A percentile compares a stretch with the other conserved stretches of the same genome.
These are phyloP conservation scores for Coniella lustricola DNA, from an alignment of 2,329 filamentous ascomycete species.

Conservation along the genomic window DNA sequence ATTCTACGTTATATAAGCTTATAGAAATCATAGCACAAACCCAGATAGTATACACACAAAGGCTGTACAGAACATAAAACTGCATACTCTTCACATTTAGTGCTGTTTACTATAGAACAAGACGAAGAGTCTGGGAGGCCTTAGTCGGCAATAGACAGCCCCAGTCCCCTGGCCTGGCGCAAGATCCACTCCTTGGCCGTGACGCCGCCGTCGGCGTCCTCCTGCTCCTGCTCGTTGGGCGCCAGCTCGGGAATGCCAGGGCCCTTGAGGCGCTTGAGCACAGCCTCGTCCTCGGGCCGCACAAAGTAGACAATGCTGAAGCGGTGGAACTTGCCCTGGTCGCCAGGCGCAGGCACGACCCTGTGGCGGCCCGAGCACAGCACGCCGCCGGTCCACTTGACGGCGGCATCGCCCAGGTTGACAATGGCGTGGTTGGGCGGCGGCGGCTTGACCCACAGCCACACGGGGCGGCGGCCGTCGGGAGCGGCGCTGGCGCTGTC, in stretches of 20 bases:
- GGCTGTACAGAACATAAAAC: too few relatives aligned
- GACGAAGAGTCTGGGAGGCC: background rate
- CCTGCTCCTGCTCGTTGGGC: slow-evolving; percentile 3
- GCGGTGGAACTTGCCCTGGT: slow-evolving; percentile 14
- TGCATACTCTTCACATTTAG: too few relatives aligned
- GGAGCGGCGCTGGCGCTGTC: background rate
- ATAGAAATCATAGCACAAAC: too few relatives aligned
- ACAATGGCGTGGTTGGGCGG: slow-evolving; percentile 27
- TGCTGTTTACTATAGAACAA: too few relatives aligned
- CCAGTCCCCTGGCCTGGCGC: slow-evolving; percentile 4
- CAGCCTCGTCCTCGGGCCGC: slow-evolving; percentile 15
- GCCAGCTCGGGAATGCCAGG: slow-evolving; percentile 12
- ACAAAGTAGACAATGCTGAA: slow-evolving; percentile 18
- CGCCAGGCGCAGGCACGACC: slow-evolving; percentile 24
- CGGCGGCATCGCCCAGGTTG: slow-evolving; percentile 31
- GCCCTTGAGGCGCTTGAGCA: slow-evolving; percentile 15
- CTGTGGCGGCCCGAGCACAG: slow-evolving; percentile 28
- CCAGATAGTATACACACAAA: too few relatives aligned
- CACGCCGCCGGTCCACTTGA: slow-evolving; percentile 26
- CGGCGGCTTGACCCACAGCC: slow-evolving; percentile 29
- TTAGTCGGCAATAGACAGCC: slow-evolving; percentile 4
- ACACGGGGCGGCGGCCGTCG: slow-evolving; percentile 10
- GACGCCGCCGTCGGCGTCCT: slow-evolving; percentile 5
- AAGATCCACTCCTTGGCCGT: slow-evolving; percentile 17
- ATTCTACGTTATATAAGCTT: too few relatives aligned